A percentile compares a stretch with the other conserved stretches of the same genome.
These are phyloP conservation scores for Phytopythium delawarense DNA, from an alignment of 352 stramenopile species.

Conservation along the genomic window DNA sequence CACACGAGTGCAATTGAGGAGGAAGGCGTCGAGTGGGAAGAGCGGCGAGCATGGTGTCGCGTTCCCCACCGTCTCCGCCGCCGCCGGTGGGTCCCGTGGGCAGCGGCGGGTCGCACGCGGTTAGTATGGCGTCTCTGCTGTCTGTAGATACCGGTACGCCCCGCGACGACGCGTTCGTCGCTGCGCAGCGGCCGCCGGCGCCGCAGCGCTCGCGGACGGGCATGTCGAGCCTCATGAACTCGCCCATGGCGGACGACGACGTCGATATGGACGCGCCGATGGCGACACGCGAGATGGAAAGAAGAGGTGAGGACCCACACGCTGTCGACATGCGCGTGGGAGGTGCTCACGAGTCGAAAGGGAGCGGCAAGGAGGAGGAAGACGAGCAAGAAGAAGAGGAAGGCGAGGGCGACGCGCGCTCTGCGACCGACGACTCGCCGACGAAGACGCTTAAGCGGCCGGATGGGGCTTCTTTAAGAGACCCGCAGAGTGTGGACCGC, in stretches of 20 bases:
- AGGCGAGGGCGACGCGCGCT: background rate
- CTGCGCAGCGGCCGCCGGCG: background rate
- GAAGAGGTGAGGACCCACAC: background rate
- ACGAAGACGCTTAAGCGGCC: slow-evolving; percentile 4
- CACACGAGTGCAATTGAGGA: too few relatives aligned
- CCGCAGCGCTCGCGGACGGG: slow-evolving; percentile 14
- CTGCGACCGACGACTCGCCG: slow-evolving; percentile 8
- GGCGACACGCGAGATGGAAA: background rate
- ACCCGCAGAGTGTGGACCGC: slow-evolving; percentile 14
- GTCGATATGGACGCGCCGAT: slow-evolving; percentile 10
- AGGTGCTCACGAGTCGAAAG: background rate
- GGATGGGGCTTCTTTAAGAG: background rate
- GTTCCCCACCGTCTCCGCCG: slow-evolving; percentile 2
- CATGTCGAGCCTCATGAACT: slow-evolving; percentile 68
- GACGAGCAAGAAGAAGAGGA: slow-evolving; percentile 20
- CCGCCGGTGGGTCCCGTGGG: background rate
- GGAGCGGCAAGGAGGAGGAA: slow-evolving; percentile 5
- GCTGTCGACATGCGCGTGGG: slow-evolving; percentile 5
- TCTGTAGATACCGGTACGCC: slow-evolving; percentile 26
- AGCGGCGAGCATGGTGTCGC: background rate
- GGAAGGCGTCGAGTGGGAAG: background rate
- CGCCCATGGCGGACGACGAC: slow-evolving; percentile 34
- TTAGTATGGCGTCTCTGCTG: slow-evolving; percentile 42
- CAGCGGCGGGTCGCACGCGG: slow-evolving; percentile 13
- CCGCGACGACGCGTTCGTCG: background rate